These are phyloP conservation scores for Jatropha curcas DNA, from an alignment of 345 rosid species.

Conservation along the genomic window DNA sequence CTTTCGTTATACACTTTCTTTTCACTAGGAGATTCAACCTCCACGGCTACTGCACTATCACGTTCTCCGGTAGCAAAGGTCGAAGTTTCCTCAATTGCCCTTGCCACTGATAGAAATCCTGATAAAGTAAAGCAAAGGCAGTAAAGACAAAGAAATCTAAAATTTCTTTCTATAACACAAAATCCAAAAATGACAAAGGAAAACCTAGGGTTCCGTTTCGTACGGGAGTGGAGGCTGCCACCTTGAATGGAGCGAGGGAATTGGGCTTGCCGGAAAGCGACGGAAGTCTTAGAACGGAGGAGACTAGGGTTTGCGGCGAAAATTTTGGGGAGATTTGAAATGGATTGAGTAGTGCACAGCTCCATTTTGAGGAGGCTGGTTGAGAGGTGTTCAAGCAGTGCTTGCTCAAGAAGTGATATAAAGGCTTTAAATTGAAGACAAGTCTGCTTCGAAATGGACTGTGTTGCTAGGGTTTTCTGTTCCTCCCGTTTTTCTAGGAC, in stretches of 20 bases:
- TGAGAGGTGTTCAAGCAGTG: not conserved
- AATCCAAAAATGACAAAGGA: not conserved
- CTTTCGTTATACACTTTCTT: constrained; percentile 29
- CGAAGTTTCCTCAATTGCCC: constrained; percentile 58
- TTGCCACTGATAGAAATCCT: constrained; percentile 42
- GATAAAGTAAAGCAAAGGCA: not conserved
- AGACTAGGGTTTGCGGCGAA: constrained; percentile 16
- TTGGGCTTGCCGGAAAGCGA: constrained; percentile 22
- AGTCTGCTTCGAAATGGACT: not conserved
- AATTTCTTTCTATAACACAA: not conserved
- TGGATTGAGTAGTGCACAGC: constrained; percentile 33
- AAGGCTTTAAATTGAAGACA: not conserved
- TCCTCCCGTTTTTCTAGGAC: not conserved
- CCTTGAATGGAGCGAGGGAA: constrained; percentile 7
- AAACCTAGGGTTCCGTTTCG: constrained; percentile 34
- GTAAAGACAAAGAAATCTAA: not conserved
- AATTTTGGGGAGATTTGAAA: constrained; percentile 29
- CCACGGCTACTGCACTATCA: constrained; percentile 27
- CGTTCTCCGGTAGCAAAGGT: constrained; percentile 40
- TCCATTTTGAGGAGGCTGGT: constrained; percentile 36
- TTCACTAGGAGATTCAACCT: constrained; percentile 37
- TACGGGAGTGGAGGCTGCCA: constrained; percentile 36
- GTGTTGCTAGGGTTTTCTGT: constrained; percentile 1
- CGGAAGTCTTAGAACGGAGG: constrained; percentile 23
- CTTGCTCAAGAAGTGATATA: no score